These are phyloP conservation scores for Alternaria incomplexa DNA, from an alignment of 2,329 filamentous ascomycete species.

Conservation along the genomic window DNA sequence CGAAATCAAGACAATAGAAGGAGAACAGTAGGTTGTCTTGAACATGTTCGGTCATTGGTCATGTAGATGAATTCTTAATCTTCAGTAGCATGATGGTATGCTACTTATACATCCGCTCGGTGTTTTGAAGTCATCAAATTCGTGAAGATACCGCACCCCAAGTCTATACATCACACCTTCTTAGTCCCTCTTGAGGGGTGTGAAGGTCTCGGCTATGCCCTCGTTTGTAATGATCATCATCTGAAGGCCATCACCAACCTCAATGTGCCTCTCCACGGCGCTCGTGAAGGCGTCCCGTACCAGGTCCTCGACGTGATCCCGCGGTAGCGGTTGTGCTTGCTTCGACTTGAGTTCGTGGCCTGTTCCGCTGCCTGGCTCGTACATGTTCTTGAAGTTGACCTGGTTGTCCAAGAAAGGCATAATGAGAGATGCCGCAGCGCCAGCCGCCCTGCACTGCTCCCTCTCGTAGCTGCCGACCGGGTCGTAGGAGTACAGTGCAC, in stretches of 20 bases:
- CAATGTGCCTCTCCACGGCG: slow-evolving; percentile 97
- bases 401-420: slow-evolving; percentile 99
- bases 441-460: slow-evolving; percentile 92
- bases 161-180: slow-evolving; percentile 13
- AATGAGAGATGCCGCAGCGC: slow-evolving; percentile 90
- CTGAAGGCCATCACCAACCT: slow-evolving; percentile 95
- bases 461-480: slow-evolving; percentile 97
- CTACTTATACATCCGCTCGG: slow-evolving; percentile 26
- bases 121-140: slow-evolving; percentile 44
- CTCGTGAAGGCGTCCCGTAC: slow-evolving; percentile 98
- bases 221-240: slow-evolving; percentile 90
- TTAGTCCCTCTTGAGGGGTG: slow-evolving; percentile 74
- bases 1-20: background rate
- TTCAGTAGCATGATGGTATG: slow-evolving; percentile 15
- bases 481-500: slow-evolving; percentile 96
- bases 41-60: background rate
- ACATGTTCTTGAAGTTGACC: slow-evolving; percentile 99
- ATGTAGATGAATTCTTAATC: background rate
- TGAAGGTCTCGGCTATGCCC: slow-evolving; percentile 84
- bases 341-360: slow-evolving; percentile 81
- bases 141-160: slow-evolving; percentile 40
- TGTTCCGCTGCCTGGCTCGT: slow-evolving; percentile 81
- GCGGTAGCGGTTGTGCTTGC: slow-evolving; percentile 70
- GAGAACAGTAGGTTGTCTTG: background rate
- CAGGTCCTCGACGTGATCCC: slow-evolving; percentile 78